Conservation (phyloP, 768 basidiomycete genomes). For the Collybia sp. region DNA sequence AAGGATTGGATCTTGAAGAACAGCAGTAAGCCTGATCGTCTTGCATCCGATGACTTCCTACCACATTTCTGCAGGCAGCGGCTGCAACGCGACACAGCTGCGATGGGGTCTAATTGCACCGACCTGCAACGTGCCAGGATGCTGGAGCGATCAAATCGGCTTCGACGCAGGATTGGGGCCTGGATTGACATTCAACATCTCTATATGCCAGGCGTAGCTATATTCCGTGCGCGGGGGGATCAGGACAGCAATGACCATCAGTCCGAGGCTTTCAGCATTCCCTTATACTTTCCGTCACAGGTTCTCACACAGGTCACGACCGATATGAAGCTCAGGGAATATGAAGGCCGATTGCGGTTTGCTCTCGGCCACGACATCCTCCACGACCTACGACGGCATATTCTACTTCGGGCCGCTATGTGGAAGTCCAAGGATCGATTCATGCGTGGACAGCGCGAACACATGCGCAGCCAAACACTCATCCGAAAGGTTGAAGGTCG, state of each 20-base stretch:
- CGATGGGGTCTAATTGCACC: constrained; percentile 9
- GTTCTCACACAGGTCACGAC: neutral
- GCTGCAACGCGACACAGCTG: neutral
- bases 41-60: neutral
- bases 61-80: constrained; percentile 1
- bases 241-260: neutral
- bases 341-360: neutral
- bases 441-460: neutral
- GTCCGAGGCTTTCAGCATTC: neutral
- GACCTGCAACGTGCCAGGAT: constrained; percentile 10
- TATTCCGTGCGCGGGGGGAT: neutral
- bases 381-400: neutral
- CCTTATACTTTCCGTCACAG: constrained; percentile 3
- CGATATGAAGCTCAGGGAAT: neutral
- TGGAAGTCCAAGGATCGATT: neutral
- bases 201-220: constrained; percentile 7
- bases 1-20: constrained; percentile 12
- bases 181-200: constrained; percentile 10
- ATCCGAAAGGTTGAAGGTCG: neutral
- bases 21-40: constrained; percentile 6
- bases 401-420: neutral
- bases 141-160: constrained; percentile 7
- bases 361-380: neutral
- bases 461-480: neutral
- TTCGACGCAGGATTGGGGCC: constrained; percentile 7